Evolutionary conservation across 768 basidiomycete genomes (phyloP).

Genomic region (Hortiboletus flavorubellus): DNA sequence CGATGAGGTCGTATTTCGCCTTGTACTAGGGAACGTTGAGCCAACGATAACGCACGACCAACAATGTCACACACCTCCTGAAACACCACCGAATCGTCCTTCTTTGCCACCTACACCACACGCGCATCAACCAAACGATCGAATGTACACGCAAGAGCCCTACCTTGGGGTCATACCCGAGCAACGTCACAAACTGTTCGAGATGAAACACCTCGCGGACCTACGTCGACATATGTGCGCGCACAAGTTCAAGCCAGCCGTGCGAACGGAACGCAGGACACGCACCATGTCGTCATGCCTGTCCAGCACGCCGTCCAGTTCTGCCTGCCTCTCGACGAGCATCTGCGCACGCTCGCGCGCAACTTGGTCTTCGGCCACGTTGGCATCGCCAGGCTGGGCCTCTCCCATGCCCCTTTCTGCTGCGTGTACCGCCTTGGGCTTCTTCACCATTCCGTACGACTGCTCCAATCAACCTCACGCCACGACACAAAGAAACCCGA

Average conservation of each 20-base stretch:
- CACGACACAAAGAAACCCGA: neutral
- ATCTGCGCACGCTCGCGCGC: constrained; percentile 41
- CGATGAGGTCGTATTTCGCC: constrained; percentile 57
- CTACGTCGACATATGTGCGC: constrained; percentile 33
- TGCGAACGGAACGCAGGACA: constrained; percentile 13
- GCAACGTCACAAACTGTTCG: constrained; percentile 72
- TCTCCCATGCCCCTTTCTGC: neutral
- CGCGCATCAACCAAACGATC: constrained; percentile 1
- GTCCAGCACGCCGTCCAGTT: constrained; percentile 57
- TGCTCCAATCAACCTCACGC: constrained; percentile 1
- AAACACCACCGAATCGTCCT: constrained; percentile 70
- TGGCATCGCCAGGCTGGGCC: neutral
- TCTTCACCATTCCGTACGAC: constrained; percentile 22
- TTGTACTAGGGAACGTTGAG: constrained; percentile 47
- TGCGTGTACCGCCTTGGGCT: constrained; percentile 11
- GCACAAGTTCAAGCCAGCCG: neutral
- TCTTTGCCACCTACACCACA: constrained; percentile 57
- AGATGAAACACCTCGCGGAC: constrained; percentile 89
- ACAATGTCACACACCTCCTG: constrained; percentile 50
- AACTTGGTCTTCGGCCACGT: constrained; percentile 22
- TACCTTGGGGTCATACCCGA: constrained; percentile 75
- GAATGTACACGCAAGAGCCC: constrained; percentile 22
- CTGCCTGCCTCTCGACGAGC: constrained; percentile 55
- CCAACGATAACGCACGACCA: neutral
- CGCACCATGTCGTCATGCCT: constrained; percentile 74